Evolutionary conservation across 164 flowering plant genomes (phyloP).

Genomic region (Vitis rotundifolia): DNA sequence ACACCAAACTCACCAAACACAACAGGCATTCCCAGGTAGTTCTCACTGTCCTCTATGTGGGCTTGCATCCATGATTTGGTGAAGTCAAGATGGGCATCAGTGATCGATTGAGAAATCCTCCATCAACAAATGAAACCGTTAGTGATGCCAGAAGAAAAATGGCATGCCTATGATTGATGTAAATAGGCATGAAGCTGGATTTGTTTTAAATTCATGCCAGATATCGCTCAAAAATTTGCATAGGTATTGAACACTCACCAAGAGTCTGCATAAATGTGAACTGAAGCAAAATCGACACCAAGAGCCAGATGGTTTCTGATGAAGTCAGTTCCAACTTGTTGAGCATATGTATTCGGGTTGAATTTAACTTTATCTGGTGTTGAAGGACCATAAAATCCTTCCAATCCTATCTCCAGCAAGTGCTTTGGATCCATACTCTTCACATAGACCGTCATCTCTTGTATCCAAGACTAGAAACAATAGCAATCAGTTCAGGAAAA

Average conservation of each 20-base stretch:
- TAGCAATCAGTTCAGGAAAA: not conserved
- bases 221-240: not conserved
- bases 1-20: constrained; percentile 84
- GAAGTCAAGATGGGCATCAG: constrained; percentile 61
- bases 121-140: constrained; percentile 4
- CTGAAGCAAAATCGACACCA: constrained; percentile 90
- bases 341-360: constrained; percentile 76
- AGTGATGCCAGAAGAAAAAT: too few species aligned
- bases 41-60: constrained; percentile 87
- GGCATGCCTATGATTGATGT: too few species aligned
- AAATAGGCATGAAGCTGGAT: not conserved
- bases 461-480: constrained; percentile 61
- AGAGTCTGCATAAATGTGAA: constrained; percentile 80
- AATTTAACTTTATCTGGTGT: constrained; percentile 56
- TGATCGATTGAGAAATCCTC: constrained; percentile 75
- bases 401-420: constrained; percentile 75
- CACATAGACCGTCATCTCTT: constrained; percentile 80
- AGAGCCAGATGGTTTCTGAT: constrained; percentile 73
- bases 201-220: too few species aligned
- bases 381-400: constrained; percentile 92
- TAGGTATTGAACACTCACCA: constrained; percentile 46
- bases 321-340: constrained; percentile 89
- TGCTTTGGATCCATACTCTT: constrained; percentile 80
- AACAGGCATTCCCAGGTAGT: constrained; percentile 80
- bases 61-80: constrained; percentile 83